Evolutionary conservation across 2,329 filamentous ascomycete species (phyloP), one percentile per base, ranked within the genome.

Genomic region (Chalaropsis thielavioides): DNA sequence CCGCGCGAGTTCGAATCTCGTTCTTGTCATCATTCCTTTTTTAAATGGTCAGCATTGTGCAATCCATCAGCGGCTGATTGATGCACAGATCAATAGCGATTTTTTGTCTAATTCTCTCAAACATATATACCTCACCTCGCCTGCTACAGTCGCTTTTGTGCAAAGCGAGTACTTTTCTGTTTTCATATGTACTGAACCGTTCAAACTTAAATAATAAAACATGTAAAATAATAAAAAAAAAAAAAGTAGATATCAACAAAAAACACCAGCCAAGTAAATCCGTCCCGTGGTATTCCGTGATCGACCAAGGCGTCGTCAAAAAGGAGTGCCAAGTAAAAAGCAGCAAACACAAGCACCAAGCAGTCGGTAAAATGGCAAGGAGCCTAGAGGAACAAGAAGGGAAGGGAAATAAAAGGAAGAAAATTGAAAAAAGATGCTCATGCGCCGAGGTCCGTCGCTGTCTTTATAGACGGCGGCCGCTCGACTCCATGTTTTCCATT

Each of bases 401-500:
- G 5, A 51, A 35, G 43, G 15, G 2, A 31, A 19, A 15, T 22
- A 35, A 62, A 44, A 49, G 44, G 3, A 49, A 49, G 27, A 11
- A 49, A 27, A 51, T 3, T 1, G 2, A 60, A 41, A 41, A 38
- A 11, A 22, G 6, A 27, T 59, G 8, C 27, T 11, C 13, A 19
- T 24, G 15, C 13, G 22, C 3, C 10, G 31, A 31, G 51, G 51
- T 2, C 51, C 19, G 24, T 10, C 13, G n/a, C 11, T 8, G 43
- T 22, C 10, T 38, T 38, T 62, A 62, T 24, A 61, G n/a, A 13
- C 40, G 59, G 31, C 67, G 65, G 11, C 65, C 67, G 22, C 59
- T 41, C 4, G 64, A 66, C n/a, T 71, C 68, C 1, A 70, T 71
- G 49, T 75, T 73, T 67, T 79, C 77, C 69, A 79, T 77, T 66